phyloP scores from a whole-genome alignment of 805 yeast genomes.

The Kodamaea sagamina region DNA sequence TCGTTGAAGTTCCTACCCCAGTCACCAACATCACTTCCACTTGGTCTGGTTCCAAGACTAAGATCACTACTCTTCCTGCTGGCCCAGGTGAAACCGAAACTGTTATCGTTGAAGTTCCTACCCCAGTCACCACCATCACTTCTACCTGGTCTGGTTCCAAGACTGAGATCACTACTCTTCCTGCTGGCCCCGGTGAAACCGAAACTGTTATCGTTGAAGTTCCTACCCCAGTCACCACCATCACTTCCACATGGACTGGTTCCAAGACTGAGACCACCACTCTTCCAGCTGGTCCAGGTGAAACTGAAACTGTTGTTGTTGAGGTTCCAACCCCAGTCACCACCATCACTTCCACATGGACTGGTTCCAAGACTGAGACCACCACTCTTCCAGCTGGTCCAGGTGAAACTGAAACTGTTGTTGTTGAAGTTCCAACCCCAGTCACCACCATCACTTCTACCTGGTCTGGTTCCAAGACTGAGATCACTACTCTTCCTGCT shows the following conservation, averaged over 20 bases:
- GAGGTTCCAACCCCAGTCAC: constrained; percentile 18
- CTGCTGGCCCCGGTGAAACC: constrained; percentile 13
- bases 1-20: constrained; percentile 14
- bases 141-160: constrained; percentile 4
- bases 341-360: constrained; percentile 19
- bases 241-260: neutral
- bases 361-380: constrained; percentile 13
- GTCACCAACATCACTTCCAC: constrained; percentile 6
- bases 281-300: constrained; percentile 1
- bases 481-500: constrained; percentile 12
- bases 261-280: constrained; percentile 3
- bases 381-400: constrained; percentile 13
- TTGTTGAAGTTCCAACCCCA: constrained; percentile 18
- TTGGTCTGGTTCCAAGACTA: no score
- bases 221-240: constrained; percentile 17
- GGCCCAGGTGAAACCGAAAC: no score
- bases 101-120: constrained; percentile 10
- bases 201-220: constrained; percentile 11
- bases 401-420: constrained; percentile 17
- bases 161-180: constrained; percentile 3
- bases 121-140: constrained; percentile 1
- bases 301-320: constrained; percentile 14
- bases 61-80: no score
- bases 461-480: constrained; percentile 15
- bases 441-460: constrained; percentile 12